These are phyloP conservation scores for Lodderomyces margitis DNA, from an alignment of 1,139 yeast genomes.

Conservation along the genomic window DNA sequence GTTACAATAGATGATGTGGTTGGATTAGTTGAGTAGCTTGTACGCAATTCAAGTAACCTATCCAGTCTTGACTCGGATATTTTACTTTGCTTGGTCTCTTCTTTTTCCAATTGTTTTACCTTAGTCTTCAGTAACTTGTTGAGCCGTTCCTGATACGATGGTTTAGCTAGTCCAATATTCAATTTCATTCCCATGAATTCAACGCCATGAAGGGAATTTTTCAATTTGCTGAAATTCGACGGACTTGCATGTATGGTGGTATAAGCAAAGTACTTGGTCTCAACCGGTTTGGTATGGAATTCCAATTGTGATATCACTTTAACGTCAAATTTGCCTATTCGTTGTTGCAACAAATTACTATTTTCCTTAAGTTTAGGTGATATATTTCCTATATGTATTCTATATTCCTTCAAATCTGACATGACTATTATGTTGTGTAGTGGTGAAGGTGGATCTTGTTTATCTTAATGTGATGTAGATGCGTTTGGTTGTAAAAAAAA, in stretches of 20 bases:
- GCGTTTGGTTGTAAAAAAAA: background rate
- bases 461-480: background rate
- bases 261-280: slow-evolving; percentile 64
- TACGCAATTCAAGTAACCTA: slow-evolving; percentile 40
- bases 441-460: background rate
- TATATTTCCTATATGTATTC: slow-evolving; percentile 71
- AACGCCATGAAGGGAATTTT: slow-evolving; percentile 62
- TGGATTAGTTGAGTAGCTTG: slow-evolving; percentile 28
- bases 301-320: slow-evolving; percentile 41
- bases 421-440: background rate
- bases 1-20: slow-evolving; percentile 19
- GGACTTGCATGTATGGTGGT: slow-evolving; percentile 55
- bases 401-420: slow-evolving; percentile 24
- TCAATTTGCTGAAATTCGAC: slow-evolving; percentile 46
- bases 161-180: slow-evolving; percentile 48
- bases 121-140: slow-evolving; percentile 26
- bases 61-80: slow-evolving; percentile 42
- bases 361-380: slow-evolving; percentile 51
- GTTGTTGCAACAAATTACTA: slow-evolving; percentile 37
- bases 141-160: slow-evolving; percentile 40
- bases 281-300: slow-evolving; percentile 46
- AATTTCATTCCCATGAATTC: slow-evolving; percentile 73
- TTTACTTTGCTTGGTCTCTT: slow-evolving; percentile 21
- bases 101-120: slow-evolving; percentile 14
- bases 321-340: slow-evolving; percentile 59